Conservation (phyloP, 2,329 filamentous ascomycete species). For the Beauveria sp. region DNA sequence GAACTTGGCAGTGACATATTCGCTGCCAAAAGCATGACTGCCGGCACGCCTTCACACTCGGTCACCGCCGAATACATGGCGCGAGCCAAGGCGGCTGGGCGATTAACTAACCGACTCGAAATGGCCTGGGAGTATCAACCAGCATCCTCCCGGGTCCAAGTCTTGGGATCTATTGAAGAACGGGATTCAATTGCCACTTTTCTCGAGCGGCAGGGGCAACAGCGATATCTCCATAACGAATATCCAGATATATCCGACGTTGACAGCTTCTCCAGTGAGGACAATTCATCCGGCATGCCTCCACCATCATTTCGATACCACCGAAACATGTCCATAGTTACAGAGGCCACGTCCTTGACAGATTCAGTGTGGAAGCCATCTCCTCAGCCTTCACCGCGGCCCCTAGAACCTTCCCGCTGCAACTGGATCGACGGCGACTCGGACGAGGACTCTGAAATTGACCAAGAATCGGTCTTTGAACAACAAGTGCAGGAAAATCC, state of each 20-base stretch:
- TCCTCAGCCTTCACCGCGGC: constrained; percentile 17
- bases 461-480: constrained; percentile 11
- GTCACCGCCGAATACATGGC: constrained; percentile 25
- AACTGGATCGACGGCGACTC: constrained; percentile 33
- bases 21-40: constrained; percentile 42
- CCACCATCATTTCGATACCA: constrained; percentile 23
- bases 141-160: constrained; percentile 22
- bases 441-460: constrained; percentile 21
- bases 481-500: constrained; percentile 14
- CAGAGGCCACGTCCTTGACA: constrained; percentile 28
- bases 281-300: constrained; percentile 25
- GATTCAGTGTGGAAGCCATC: constrained; percentile 22
- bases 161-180: constrained; percentile 29
- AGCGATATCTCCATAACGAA: neutral
- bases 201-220: constrained; percentile 18
- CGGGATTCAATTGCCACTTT: constrained; percentile 28
- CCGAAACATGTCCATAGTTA: constrained; percentile 28
- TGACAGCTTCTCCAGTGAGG: constrained; percentile 23
- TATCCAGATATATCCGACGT: constrained; percentile 25
- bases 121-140: constrained; percentile 22
- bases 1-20: constrained; percentile 42
- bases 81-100: constrained; percentile 13
- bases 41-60: constrained; percentile 36
- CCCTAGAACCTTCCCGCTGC: constrained; percentile 17
- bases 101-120: constrained; percentile 15